Conservation (phyloP, 2,329 filamentous ascomycete genomes). For the Lachnellula cervina region DNA sequence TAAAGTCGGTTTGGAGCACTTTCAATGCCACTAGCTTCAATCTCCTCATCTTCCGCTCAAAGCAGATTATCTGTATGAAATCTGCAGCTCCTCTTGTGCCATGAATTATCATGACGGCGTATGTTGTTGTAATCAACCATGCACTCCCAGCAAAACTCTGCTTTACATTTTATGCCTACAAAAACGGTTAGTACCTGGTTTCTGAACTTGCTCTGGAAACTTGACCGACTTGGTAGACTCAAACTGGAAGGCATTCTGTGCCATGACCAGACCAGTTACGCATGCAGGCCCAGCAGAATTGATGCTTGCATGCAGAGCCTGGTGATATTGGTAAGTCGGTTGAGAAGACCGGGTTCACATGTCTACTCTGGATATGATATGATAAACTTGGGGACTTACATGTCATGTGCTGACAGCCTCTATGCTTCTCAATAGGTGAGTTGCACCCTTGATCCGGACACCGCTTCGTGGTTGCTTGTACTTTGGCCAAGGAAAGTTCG, state of each 20-base stretch:
- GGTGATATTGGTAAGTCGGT: constrained; percentile 10
- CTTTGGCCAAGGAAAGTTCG: not conserved
- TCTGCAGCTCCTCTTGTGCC: constrained; percentile 6
- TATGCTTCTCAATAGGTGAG: constrained; percentile 14
- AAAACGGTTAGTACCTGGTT: not conserved
- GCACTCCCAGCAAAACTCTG: constrained; percentile 16
- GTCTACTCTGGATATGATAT: not conserved
- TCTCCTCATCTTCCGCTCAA: not conserved
- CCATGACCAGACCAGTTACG: constrained; percentile 4
- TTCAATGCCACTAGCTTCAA: not conserved
- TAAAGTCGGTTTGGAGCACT: not conserved
- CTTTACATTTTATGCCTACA: constrained; percentile 11
- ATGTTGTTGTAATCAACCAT: constrained; percentile 11
- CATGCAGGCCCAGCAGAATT: constrained; percentile 15
- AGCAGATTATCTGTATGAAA: constrained; percentile 14
- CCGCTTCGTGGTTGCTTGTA: constrained; percentile 1
- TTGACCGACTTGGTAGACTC: not conserved
- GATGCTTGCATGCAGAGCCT: constrained; percentile 11
- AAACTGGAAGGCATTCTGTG: not conserved
- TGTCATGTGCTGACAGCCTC: constrained; percentile 16
- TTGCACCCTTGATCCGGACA: constrained; percentile 8
- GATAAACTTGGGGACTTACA: constrained; percentile 9
- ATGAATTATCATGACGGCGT: constrained; percentile 8
- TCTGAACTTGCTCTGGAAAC: not conserved
- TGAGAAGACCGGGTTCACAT: constrained; percentile 5